A percentile compares a stretch with the other conserved stretches of the same genome.
These are phyloP conservation scores for Silybum marianum DNA, from an alignment of 129 eudicot genomes.

Conservation along the genomic window DNA sequence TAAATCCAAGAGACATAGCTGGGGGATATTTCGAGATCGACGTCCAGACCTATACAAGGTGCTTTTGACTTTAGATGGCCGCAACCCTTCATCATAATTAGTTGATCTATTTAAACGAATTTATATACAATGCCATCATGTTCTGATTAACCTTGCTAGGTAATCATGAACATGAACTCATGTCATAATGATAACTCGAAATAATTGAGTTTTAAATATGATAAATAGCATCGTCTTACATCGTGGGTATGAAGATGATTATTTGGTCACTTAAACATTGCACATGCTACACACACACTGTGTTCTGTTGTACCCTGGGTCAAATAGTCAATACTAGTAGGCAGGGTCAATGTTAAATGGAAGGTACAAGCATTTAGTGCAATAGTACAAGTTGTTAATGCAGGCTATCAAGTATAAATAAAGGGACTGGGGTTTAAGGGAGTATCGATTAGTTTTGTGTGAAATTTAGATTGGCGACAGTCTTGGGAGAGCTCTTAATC, in stretches of 20 bases:
- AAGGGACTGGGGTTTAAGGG: too few relatives aligned
- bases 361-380: too few relatives aligned
- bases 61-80: conserved; percentile 93
- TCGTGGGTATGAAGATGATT: neutral
- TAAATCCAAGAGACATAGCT: conserved; percentile 77
- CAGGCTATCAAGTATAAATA: too few relatives aligned
- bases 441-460: too few relatives aligned
- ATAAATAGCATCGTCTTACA: conserved; percentile 5
- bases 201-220: conserved; percentile 13
- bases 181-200: conserved; percentile 22
- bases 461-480: too few relatives aligned
- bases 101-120: neutral
- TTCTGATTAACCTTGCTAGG: conserved; percentile 25
- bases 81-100: conserved; percentile 47
- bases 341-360: too few relatives aligned
- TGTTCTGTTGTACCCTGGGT: too few relatives aligned
- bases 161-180: conserved; percentile 29
- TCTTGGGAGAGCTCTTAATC: too few relatives aligned
- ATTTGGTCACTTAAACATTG: conserved; percentile 3
- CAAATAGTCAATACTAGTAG: too few relatives aligned
- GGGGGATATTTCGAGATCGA: conserved; percentile 97
- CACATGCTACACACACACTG: neutral
- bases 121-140: conserved; percentile 23
- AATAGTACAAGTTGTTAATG: too few relatives aligned
- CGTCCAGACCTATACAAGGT: conserved; percentile 97